Evolutionary conservation across 805 yeast genomes (phyloP), one percentile per base, ranked within the genome.

Genomic region (Metahyphopichia silvanorum): DNA sequence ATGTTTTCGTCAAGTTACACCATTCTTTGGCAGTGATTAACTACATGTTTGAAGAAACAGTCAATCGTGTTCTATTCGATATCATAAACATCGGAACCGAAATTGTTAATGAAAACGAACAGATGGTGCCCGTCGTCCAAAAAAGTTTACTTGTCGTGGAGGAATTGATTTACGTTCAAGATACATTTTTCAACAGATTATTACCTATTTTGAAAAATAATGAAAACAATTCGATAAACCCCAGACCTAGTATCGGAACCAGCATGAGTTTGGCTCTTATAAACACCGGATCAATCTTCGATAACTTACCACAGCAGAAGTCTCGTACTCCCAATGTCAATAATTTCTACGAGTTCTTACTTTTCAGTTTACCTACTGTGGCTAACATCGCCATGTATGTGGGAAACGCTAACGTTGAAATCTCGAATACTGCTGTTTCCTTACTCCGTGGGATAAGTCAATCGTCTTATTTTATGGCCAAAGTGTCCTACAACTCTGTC

Each of bases 351-450:
- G 94, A 86, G 47, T 81, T 89, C 0, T 60, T 89, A 6, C 58
- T 85, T 16, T 77, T 79, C 53, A 75, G 84, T 39, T 58, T 88
- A n/a, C 75, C 87, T 0, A 60, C 84, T 7, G 70, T 89, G 15
- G 85, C 86, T 0, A 84, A 84, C 41, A 53, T 88, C 27, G 83
- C 93, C 0, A 57, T 88, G 12, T 86, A 86, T 47, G 77, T 83
- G 31, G 87, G 94, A 1, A 62, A 79, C 1, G 52, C 69, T 4
- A 66, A 77, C 36, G 39, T 59, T 7, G 46, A 57, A 1, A 59
- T 88, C 20, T 80, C 93, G 0, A 55, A 61, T 1, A 50, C 58
- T 3, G 64, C 91, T 0, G 52, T 88, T 12, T 50, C 61, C 9
- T 64, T 87, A 10, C 62, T 91, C 30, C 49, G 57, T 5, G 61